These are phyloP conservation scores for Zoysia matrella DNA, from an alignment of 202 grass and related monocot genomes.

Conservation along the genomic window DNA sequence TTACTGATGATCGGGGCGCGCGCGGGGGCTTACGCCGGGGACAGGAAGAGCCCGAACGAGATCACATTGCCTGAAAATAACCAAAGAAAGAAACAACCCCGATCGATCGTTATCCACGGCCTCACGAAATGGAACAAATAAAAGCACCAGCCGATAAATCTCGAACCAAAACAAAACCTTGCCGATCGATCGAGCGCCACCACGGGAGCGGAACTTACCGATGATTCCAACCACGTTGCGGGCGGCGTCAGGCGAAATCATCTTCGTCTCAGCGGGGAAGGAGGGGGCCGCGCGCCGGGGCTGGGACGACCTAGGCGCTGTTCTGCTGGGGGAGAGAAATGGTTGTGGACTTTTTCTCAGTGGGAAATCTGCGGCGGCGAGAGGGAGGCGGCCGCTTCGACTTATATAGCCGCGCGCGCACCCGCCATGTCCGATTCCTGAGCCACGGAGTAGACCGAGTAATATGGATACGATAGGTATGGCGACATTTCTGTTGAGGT, in stretches of 20 bases:
- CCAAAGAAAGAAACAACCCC: conserved; percentile 12
- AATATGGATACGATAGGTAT: too few species aligned
- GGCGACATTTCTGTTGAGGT: too few species aligned
- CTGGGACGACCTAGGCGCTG: not conserved
- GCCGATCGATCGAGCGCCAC: not conserved
- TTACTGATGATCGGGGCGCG: too few species aligned
- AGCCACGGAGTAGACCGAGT: too few species aligned
- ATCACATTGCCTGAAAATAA: conserved; percentile 62
- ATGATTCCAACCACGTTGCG: conserved; percentile 64
- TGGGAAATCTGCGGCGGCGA: not conserved
- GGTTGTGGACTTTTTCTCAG: not conserved
- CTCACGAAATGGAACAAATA: not conserved
- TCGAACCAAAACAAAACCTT: too few species aligned
- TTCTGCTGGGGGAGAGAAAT: not conserved
- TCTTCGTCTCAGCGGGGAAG: conserved; percentile 13
- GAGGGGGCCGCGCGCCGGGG: not conserved
- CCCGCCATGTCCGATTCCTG: too few species aligned
- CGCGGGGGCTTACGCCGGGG: too few species aligned
- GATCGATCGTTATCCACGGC: not conserved
- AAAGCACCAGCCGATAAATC: not conserved
- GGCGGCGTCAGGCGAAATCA: conserved; percentile 56
- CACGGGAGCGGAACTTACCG: conserved; percentile 28
- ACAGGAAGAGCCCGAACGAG: conserved; percentile 73
- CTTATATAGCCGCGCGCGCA: conserved; percentile 10
- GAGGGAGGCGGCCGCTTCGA: not conserved